phyloP scores from a whole-genome alignment of 1,284 basidiomycete species.

The Pseudozyma flocculosa region DNA sequence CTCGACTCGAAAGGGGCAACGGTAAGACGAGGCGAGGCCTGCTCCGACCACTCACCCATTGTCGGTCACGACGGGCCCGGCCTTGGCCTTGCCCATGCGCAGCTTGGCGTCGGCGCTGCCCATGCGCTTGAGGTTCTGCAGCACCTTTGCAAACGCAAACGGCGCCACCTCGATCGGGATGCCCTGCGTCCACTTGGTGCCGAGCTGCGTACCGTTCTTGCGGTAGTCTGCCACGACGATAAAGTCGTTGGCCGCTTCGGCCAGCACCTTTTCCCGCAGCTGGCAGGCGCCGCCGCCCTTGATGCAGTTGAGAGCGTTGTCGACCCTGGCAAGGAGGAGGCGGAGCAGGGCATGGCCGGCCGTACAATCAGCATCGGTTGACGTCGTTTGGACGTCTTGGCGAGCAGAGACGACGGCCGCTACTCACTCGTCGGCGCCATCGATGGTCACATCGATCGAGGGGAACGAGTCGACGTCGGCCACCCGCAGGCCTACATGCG shows the following conservation, averaged over 20 bases:
- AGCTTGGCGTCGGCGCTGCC: conserved; percentile 44
- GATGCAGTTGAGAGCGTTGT: conserved; percentile 84
- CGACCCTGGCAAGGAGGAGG: conserved; percentile 71
- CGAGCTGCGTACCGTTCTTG: conserved; percentile 74
- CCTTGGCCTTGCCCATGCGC: conserved; percentile 64
- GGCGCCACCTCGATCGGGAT: conserved; percentile 95
- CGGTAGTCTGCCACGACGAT: conserved; percentile 93
- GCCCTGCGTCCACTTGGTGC: conserved; percentile 80
- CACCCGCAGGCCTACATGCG: conserved; percentile 66
- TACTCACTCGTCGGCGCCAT: conserved; percentile 82
- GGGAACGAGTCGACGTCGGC: conserved; percentile 77
- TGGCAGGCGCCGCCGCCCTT: conserved; percentile 98
- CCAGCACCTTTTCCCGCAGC: conserved; percentile 92
- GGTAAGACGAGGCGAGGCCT: too few relatives aligned
- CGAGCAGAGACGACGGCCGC: background rate
- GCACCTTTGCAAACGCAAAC: conserved; percentile 83
- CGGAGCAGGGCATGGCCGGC: too few relatives aligned
- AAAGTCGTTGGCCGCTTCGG: conserved; percentile 82
- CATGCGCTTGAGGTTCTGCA: conserved; percentile 43
- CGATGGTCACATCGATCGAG: conserved; percentile 88
- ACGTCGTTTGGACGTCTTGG: too few relatives aligned
- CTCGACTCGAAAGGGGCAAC: conserved; percentile 11
- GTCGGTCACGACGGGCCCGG: conserved; percentile 91
- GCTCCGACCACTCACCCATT: conserved; percentile 66
- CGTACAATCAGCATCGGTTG: too few relatives aligned